These are phyloP conservation scores for Coelastrella sp. DNA, from an alignment of 139 green algal species.

Conservation along the genomic window DNA sequence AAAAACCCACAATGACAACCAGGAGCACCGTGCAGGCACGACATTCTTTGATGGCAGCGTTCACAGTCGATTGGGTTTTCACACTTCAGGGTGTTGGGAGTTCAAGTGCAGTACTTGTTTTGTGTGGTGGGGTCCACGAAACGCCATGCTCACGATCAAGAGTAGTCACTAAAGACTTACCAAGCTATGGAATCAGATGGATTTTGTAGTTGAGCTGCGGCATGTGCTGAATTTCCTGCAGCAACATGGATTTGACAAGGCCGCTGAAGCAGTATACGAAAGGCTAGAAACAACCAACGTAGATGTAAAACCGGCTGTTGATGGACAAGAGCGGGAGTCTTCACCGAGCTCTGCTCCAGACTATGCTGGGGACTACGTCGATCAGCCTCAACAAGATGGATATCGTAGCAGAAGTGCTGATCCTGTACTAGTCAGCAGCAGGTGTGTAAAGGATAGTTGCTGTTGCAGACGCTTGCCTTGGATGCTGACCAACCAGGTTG, in stretches of 20 bases:
- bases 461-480: neutral
- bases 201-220: conserved; percentile 43
- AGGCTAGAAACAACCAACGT: conserved; percentile 17
- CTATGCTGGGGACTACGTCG: conserved; percentile 15
- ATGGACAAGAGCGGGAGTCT: neutral
- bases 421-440: conserved; percentile 21
- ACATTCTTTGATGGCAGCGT: no score
- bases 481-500: neutral
- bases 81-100: neutral
- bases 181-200: conserved; percentile 2
- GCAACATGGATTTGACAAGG: conserved; percentile 67
- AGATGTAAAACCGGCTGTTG: neutral
- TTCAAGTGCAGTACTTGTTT: neutral
- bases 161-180: neutral
- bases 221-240: conserved; percentile 67
- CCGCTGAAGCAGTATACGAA: conserved; percentile 51
- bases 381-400: neutral
- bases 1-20: no score
- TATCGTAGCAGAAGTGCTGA: conserved; percentile 46
- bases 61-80: no score
- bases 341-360: conserved; percentile 10
- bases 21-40: no score
- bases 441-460: neutral
- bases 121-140: neutral
- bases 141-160: neutral